Base-by-base conservation (phyloP, 2,329 filamentous ascomycete genomes). In the Diaporthe vexans region DNA sequence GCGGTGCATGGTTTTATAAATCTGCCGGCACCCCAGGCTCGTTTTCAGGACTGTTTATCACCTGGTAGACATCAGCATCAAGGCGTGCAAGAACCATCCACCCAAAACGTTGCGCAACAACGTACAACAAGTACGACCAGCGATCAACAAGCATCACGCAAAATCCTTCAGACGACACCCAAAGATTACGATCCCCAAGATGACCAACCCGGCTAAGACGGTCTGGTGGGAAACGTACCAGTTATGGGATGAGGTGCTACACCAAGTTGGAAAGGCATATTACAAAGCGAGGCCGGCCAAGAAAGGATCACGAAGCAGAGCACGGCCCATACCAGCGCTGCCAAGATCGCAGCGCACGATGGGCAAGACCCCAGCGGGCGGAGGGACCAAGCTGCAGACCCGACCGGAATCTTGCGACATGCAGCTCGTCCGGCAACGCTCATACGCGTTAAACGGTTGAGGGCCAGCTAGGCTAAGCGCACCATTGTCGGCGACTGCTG, bases 171-270 rank as follows among this genome's bases (percentile, higher is more conserved):
- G 40, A 48, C 17, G 33, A 46, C 1, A 71, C 29, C 2, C 24
- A 35, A 70, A n/a, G 2, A 26, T 26, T 13, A 33, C 51, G 24
- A 46, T 35, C 63, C 8, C 26, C 29, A 73, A 35, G 6, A 73
- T 75, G 74, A 68, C 65, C 19, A 76, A 76, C 52, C 74, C 74
- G 8, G 74, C 51, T 9, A 76, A 72, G 59, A 75, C 70, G 73
- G 70, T 83, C 48, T 81, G 80, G 78, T 79, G 79, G 69, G 81
- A 78, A 76, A 83, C 82, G n/a, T 79, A 82, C 75, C 79, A 83
- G 73, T 65, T 82, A 29, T 85, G 84, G 84, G 84, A 85, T 29
- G 78, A 79, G 13, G 80, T 86, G n/a, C 79, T 84, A 51, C 82
- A 84, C 72, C 79, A 81, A 52, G 78, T 85, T 56, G 84, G 83